Conservation (phyloP, 257 asterid species). For the Striga asiatica region DNA sequence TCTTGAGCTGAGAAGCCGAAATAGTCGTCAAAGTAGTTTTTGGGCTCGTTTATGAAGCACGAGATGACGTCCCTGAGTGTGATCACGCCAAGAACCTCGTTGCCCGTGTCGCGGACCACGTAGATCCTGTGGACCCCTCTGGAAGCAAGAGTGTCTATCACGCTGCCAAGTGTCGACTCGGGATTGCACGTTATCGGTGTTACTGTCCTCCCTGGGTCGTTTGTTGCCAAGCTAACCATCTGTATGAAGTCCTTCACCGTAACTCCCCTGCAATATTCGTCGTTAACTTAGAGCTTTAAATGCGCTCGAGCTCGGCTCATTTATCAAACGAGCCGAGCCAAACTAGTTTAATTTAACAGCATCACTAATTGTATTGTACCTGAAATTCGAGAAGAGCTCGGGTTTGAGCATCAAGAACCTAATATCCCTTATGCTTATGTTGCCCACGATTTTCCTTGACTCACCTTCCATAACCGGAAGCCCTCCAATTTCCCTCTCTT, state of each 20-base stretch:
- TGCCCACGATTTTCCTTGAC: constrained; percentile 47
- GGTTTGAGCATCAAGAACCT: constrained; percentile 76
- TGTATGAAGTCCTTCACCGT: constrained; percentile 57
- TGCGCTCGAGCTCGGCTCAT: too few species aligned
- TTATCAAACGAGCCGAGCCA: background rate
- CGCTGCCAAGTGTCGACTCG: constrained; percentile 45
- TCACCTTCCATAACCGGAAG: constrained; percentile 63
- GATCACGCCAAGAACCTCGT: constrained; percentile 48
- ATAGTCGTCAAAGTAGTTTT: constrained; percentile 53
- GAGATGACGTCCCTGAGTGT: constrained; percentile 84
- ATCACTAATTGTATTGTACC: constrained; percentile 17
- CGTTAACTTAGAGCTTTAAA: too few species aligned
- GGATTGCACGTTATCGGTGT: constrained; percentile 71
- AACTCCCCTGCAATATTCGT: constrained; percentile 54
- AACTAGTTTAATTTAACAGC: background rate
- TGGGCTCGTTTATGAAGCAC: constrained; percentile 73
- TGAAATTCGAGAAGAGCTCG: constrained; percentile 58
- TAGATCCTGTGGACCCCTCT: constrained; percentile 64
- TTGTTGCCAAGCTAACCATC: constrained; percentile 33
- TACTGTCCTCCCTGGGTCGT: constrained; percentile 28
- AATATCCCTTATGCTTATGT: constrained; percentile 80
- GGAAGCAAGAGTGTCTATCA: constrained; percentile 53
- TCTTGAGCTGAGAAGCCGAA: constrained; percentile 62
- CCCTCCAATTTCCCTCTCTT: constrained; percentile 72
- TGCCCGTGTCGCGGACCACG: constrained; percentile 32